Percentiles rank a stretch among this genome's conserved stretches.
These are phyloP conservation scores for Zalerion maritima DNA, from an alignment of 495 filamentous ascomycete species.

Conservation along the genomic window DNA sequence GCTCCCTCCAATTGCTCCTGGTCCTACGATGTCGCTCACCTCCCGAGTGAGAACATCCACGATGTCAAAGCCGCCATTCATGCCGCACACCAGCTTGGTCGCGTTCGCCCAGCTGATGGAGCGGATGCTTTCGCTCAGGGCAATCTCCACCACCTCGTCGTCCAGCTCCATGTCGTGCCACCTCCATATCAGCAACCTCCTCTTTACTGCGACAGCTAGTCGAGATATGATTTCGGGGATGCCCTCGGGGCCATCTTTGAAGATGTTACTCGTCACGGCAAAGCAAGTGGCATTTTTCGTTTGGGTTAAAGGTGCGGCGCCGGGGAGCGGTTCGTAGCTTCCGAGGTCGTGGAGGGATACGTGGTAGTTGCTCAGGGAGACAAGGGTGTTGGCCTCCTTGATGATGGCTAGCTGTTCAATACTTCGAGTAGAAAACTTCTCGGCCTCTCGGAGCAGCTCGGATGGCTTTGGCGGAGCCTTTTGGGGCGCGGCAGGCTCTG, in stretches of 20 bases:
- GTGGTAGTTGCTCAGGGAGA: constrained; percentile 78
- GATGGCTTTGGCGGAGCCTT: constrained; percentile 43
- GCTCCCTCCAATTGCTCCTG: constrained; percentile 56
- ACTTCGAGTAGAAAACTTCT: constrained; percentile 79
- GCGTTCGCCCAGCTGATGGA: constrained; percentile 81
- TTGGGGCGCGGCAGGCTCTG: constrained; percentile 5
- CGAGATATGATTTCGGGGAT: constrained; percentile 83
- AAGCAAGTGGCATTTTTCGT: constrained; percentile 83
- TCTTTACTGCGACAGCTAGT: constrained; percentile 81
- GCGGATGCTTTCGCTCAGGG: constrained; percentile 63
- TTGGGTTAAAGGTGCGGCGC: too few relatives aligned
- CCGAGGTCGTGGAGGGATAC: constrained; percentile 82
- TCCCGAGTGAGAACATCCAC: constrained; percentile 64
- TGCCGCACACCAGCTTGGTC: constrained; percentile 69
- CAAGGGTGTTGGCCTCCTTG: constrained; percentile 80
- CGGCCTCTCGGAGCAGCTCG: constrained; percentile 75
- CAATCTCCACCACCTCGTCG: constrained; percentile 57
- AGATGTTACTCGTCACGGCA: constrained; percentile 86
- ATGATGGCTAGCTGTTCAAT: constrained; percentile 89
- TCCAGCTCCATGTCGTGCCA: constrained; percentile 91
- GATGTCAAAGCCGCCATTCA: constrained; percentile 77
- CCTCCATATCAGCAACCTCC: constrained; percentile 77
- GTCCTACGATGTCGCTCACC: constrained; percentile 62
- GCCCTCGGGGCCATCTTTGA: constrained; percentile 71
- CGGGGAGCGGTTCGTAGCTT: constrained; percentile 45